A percentile compares a stretch with the other conserved stretches of the same genome.
Evolutionary conservation across 352 stramenopile species (phyloP).

Genomic region (Phytophthora sansomeana): DNA sequence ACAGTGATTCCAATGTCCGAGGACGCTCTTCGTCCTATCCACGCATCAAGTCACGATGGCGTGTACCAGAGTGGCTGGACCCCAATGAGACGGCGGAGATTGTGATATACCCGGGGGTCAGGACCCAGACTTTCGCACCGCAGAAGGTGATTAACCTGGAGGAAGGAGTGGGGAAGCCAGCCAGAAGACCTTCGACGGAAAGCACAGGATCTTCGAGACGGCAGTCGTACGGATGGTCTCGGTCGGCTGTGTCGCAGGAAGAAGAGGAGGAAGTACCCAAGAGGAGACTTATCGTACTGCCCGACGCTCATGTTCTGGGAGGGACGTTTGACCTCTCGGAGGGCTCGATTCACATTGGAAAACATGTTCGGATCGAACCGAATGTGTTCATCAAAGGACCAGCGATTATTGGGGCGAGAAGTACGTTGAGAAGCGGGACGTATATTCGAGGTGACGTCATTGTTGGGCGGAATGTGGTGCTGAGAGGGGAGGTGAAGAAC

Average conservation of each 20-base stretch:
- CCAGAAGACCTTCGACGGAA: constrained; percentile 32
- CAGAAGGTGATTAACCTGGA: constrained; percentile 72
- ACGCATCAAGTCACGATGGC: constrained; percentile 43
- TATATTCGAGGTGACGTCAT: constrained; percentile 81
- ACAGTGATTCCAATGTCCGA: constrained; percentile 31
- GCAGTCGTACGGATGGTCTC: constrained; percentile 39
- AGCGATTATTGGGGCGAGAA: constrained; percentile 72
- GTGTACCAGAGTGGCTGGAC: constrained; percentile 55
- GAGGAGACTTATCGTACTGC: constrained; percentile 60
- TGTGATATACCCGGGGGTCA: constrained; percentile 60
- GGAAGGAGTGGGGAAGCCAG: neutral
- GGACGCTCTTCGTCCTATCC: constrained; percentile 36
- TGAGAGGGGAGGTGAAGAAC: constrained; percentile 80
- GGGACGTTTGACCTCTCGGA: constrained; percentile 77
- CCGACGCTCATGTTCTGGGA: constrained; percentile 56
- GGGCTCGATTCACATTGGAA: constrained; percentile 71
- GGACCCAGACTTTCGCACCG: constrained; percentile 54
- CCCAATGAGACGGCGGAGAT: constrained; percentile 54
- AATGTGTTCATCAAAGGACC: constrained; percentile 81
- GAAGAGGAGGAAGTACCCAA: constrained; percentile 38
- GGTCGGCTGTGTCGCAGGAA: constrained; percentile 40
- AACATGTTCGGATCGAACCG: constrained; percentile 69
- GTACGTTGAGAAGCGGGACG: constrained; percentile 64
- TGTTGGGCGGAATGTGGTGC: constrained; percentile 62
- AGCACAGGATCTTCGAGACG: constrained; percentile 22